phyloP scores from a whole-genome alignment of 78 protist species.

The Tieghemostelium lacteum region DNA sequence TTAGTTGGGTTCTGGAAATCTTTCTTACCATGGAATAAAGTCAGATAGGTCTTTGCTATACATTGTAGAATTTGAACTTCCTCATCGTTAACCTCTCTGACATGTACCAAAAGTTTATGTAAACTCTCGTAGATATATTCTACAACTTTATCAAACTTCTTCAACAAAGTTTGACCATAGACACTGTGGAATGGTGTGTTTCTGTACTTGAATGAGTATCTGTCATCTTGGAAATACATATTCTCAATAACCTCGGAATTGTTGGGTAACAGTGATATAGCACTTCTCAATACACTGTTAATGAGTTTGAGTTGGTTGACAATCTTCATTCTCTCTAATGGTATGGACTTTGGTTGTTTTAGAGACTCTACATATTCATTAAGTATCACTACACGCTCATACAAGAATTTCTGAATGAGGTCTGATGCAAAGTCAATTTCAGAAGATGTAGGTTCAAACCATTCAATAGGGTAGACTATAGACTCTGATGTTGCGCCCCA shows the following conservation, averaged over 20 bases:
- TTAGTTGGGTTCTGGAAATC: constrained; percentile 10
- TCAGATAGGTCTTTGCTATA: constrained; percentile 8
- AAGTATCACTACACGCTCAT: neutral
- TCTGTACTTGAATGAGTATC: neutral
- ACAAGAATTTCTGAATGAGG: constrained; percentile 26
- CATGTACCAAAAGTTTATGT: neutral
- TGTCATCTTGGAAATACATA: neutral
- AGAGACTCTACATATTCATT: neutral
- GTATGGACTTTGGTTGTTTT: neutral
- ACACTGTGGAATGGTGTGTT: neutral
- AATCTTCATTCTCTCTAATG: constrained; percentile 24
- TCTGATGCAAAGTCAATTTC: constrained; percentile 25
- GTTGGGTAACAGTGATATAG: constrained; percentile 20
- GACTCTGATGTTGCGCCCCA: constrained; percentile 45
- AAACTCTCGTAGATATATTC: neutral
- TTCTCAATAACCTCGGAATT: neutral
- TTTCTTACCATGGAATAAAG: neutral
- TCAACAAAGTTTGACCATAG: constrained; percentile 19
- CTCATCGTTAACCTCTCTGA: constrained; percentile 26
- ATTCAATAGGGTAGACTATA: constrained; percentile 28
- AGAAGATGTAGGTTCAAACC: constrained; percentile 61
- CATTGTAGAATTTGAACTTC: constrained; percentile 18
- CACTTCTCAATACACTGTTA: constrained; percentile 6
- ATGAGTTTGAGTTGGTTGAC: constrained; percentile 5
- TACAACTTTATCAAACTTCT: neutral